Evolutionary conservation across 371 early-diverging fungal genomes (phyloP), one percentile per base, ranked within the genome.

Genomic region (Apophysomyces elegans): DNA sequence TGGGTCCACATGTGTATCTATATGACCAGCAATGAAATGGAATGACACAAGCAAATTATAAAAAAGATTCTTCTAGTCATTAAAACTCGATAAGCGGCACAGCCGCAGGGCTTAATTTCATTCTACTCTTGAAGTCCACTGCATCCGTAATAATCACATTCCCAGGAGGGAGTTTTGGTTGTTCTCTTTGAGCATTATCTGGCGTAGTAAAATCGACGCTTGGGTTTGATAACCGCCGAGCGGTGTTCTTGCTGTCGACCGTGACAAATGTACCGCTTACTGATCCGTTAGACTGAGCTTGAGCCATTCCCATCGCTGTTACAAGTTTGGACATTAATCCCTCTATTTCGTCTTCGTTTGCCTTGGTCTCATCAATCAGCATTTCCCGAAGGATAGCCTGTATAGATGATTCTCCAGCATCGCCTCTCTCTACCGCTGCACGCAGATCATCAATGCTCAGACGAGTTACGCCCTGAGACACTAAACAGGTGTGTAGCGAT

Each of bases 21-120:
- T 26, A 26, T 26, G 32, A 26, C 7, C 54, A 50, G 54, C 54
- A 50, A 26, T 26, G 4, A 50, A 50, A 50, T 11, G 2, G 1
- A 50, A 50, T 9, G 54, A 50, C 54, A 50, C 21, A 26, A 50
- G 54, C 16, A 50, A 9, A 21, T 18, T 9, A 50, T 18, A 21
- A 21, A 50, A 50, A 16, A 16, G 21, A 50, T 50, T 2, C 21
- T 21, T 50, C 41, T 18, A 21, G 54, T 50, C 7, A 11, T 62
- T 62, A 64, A 46, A 69, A 66, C 16, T 73, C 67, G 54, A 70
- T 70, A 35, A 73, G 59, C 16, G 86, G 86, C 35, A 73, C 72
- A 18, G 86, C 78, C 26, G 85, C 83, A 41, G 81, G 77, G 54
- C 80, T 80, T 45, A 86, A 62, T 66, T 81, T 73, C 77, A 87